These are phyloP conservation scores for Penicillium chermesinum DNA, from an alignment of 495 filamentous ascomycete genomes.

Conservation along the genomic window DNA sequence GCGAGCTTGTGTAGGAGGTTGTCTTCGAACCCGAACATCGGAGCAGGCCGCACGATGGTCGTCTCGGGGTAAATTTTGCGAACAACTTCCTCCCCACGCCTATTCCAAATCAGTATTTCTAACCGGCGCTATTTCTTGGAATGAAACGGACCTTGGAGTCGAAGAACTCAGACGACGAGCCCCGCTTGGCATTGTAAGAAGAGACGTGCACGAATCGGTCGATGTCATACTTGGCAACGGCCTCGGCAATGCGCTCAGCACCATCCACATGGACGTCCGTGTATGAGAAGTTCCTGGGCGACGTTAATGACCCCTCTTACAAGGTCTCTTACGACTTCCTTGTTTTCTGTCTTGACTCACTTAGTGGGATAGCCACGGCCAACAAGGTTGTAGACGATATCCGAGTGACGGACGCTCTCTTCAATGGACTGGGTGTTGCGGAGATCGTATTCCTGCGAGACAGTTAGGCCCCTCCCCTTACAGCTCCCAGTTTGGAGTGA, in stretches of 20 bases:
- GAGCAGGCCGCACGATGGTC: constrained; percentile 92
- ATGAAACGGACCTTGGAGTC: constrained; percentile 66
- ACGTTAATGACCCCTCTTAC: constrained; percentile 22
- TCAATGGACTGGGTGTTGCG: constrained; percentile 94
- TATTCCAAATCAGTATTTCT: constrained; percentile 29
- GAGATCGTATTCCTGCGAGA: constrained; percentile 79
- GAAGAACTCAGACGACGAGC: constrained; percentile 81
- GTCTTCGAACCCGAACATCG: constrained; percentile 93
- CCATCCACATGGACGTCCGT: constrained; percentile 94
- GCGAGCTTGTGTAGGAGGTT: constrained; percentile 83
- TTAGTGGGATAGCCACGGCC: constrained; percentile 95
- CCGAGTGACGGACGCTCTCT: constrained; percentile 92
- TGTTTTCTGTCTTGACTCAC: constrained; percentile 56
- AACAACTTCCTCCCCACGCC: constrained; percentile 74
- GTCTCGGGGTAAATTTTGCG: constrained; percentile 95
- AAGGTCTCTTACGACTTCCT: not conserved
- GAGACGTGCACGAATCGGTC: constrained; percentile 97
- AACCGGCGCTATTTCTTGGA: not conserved
- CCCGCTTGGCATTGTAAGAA: constrained; percentile 79
- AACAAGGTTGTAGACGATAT: constrained; percentile 94
- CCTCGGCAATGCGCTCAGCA: constrained; percentile 89
- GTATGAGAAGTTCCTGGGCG: constrained; percentile 78
- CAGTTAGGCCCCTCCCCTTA: too few species aligned
- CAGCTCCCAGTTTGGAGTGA: too few species aligned
- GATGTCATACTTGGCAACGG: constrained; percentile 96